Percentiles rank a stretch among this genome's conserved stretches.
Conservation (phyloP, 768 basidiomycete species). For the Russula vinacea region DNA sequence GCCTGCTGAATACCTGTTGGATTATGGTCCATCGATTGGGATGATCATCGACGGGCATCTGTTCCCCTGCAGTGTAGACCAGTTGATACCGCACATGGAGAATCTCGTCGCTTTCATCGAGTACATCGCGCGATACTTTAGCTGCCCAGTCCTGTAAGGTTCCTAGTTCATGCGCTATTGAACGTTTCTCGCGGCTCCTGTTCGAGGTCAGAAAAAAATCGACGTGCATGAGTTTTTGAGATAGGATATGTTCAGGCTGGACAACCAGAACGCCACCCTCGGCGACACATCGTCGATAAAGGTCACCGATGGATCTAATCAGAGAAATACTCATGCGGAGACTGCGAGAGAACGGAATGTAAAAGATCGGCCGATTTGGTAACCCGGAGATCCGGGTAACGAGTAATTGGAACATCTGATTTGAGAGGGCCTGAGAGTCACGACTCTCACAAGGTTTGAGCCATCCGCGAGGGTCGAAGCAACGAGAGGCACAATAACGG, state of each 20-base stretch:
- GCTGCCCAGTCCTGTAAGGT: neutral
- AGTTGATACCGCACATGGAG: conserved; percentile 1
- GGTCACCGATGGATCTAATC: neutral
- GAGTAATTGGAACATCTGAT: neutral
- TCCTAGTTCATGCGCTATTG: neutral
- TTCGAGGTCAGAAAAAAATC: neutral
- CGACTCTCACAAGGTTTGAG: neutral
- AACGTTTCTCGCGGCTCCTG: neutral
- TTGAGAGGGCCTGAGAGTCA: neutral
- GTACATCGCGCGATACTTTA: neutral
- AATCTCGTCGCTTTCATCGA: neutral
- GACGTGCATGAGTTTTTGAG: neutral
- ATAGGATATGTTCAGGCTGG: neutral
- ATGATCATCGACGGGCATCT: neutral
- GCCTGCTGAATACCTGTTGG: neutral
- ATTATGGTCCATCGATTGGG: conserved; percentile 1
- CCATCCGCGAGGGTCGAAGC: neutral
- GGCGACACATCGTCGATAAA: neutral
- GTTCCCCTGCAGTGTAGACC: neutral
- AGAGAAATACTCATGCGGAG: neutral
- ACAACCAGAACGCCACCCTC: neutral
- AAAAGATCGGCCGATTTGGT: neutral
- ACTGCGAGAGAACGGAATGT: neutral
- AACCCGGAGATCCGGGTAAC: neutral
- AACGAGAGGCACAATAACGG: neutral